Evolutionary conservation across 371 early-diverging fungal genomes (phyloP).

Genomic region (Gilbertella persicaria): DNA sequence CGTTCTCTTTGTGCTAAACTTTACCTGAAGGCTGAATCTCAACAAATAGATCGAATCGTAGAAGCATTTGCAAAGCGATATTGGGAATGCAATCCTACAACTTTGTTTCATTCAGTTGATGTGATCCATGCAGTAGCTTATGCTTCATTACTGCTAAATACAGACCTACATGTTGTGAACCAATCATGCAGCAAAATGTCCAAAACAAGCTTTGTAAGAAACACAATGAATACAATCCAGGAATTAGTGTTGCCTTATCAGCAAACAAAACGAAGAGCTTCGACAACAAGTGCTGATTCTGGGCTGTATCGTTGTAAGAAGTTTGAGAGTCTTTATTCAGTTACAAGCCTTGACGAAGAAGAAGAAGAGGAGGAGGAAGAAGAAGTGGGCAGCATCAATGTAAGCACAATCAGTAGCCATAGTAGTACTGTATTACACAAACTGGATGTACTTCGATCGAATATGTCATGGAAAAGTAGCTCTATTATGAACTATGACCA

Average conservation of each 20-base stretch:
- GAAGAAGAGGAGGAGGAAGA: too few species aligned
- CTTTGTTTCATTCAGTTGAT: constrained; percentile 32
- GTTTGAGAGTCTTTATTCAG: constrained; percentile 1
- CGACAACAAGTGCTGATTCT: constrained; percentile 10
- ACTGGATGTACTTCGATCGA: constrained; percentile 16
- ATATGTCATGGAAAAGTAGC: constrained; percentile 16
- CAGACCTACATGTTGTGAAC: constrained; percentile 82
- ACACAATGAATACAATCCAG: constrained; percentile 52
- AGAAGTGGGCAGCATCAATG: too few species aligned
- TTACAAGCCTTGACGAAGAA: too few species aligned
- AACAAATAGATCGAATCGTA: constrained; percentile 84
- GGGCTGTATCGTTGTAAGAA: constrained; percentile 3
- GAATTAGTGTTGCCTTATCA: constrained; percentile 15
- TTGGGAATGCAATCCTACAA: constrained; percentile 68
- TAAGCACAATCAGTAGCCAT: neutral
- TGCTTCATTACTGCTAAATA: constrained; percentile 85
- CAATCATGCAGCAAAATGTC: constrained; percentile 51
- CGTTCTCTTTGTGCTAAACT: constrained; percentile 70
- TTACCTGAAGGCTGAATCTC: constrained; percentile 84
- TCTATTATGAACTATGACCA: too few species aligned
- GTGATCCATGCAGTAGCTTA: constrained; percentile 82
- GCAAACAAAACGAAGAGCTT: constrained; percentile 7
- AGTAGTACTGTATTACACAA: constrained; percentile 7
- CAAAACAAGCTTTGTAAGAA: constrained; percentile 50
- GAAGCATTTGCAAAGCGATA: constrained; percentile 76